Evolutionary conservation across 352 stramenopile genomes (phyloP), one percentile per base, ranked within the genome.

Genomic region (Phytopythium helicoides): DNA sequence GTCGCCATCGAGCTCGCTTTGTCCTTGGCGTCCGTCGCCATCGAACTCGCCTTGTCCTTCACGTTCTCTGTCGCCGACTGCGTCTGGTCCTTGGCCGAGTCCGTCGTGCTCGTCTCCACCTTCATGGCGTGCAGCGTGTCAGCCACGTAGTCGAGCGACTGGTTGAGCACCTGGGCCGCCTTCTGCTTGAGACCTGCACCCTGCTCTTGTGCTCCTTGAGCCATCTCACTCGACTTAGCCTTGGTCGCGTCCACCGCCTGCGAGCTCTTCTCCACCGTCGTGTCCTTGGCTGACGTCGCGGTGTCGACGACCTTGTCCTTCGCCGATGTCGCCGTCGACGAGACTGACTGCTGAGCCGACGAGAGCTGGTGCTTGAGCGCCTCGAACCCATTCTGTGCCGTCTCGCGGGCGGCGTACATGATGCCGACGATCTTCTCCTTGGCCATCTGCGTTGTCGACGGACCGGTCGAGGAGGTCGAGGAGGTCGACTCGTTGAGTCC

Each of bases 311-410:
- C 14, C 36, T 41, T 41, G 36, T 41, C 36, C 36, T 5, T 41
- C 9, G 36, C 6, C 36, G 36, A 41, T 41, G 36, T 33, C 44
- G 33, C 33, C 12, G 44, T 18, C 9, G 58, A 59, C 3, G 38
- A 42, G 31, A 67, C 45, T 10, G 64, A 39, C 52, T 66, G 62
- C 28, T 72, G 45, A 7, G 37, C 58, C 6, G 58, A 45, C 15
- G 34, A 16, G 28, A 78, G 52, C 52, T 75, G 62, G n/a, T 63
- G 56, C 62, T 76, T 67, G 21, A 78, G 50, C 28, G 62, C 35
- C 36, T 74, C 71, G 31, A 71, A 76, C 50, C 71, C 68, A 18
- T 59, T 52, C 50, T 73, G 64, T 14, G 68, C 72, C 31, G 62
- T 56, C 6, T 78, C 65, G 19, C 59, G 56, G 3, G 65, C 71